These are phyloP conservation scores for Rhododendron ovatum DNA, from an alignment of 148 eudicot species.

Conservation along the genomic window DNA sequence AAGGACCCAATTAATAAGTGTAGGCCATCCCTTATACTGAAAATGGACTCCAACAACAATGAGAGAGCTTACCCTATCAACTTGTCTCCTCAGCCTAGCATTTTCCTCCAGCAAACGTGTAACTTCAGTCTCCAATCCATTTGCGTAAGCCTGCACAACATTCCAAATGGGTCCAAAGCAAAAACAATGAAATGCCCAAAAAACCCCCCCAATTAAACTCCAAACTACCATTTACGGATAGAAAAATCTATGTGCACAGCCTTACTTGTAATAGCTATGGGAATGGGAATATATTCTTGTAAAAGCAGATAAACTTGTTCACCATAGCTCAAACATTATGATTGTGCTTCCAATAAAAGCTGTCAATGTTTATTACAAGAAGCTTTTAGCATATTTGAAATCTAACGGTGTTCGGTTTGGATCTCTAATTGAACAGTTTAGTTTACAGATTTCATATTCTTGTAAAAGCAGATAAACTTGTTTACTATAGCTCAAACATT, in stretches of 20 bases:
- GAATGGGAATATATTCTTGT: background rate
- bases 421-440: background rate
- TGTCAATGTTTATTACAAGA: background rate
- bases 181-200: background rate
- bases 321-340: background rate
- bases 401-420: no score
- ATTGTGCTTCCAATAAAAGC: background rate
- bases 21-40: no score
- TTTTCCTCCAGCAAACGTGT: conserved; percentile 47
- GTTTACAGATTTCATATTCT: no score
- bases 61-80: conserved; percentile 26
- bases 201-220: background rate
- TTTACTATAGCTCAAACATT: background rate
- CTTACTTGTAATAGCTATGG: background rate
- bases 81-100: conserved; percentile 41
- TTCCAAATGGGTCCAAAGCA: background rate
- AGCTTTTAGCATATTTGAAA: background rate
- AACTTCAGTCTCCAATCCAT: conserved; percentile 47
- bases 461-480: background rate
- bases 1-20: background rate
- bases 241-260: background rate
- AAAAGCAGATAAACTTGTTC: background rate
- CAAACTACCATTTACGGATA: background rate
- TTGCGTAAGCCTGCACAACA: conserved; percentile 48
- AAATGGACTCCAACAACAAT: no score